These are phyloP conservation scores for Huntiella decipiens DNA, from an alignment of 2,329 filamentous ascomycete species.

Conservation along the genomic window DNA sequence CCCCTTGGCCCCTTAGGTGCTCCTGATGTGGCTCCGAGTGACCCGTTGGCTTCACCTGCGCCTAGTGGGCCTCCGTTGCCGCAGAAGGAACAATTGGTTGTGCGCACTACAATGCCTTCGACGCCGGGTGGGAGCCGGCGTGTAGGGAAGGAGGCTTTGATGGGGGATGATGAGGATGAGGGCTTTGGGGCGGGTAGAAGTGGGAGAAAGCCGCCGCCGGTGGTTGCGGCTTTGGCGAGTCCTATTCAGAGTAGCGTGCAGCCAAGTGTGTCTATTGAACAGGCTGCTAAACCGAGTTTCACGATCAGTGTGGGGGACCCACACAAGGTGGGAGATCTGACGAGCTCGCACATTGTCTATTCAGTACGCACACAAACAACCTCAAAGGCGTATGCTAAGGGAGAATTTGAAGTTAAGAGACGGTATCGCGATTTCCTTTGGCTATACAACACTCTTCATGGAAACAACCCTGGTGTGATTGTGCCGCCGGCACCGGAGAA, in stretches of 20 bases:
- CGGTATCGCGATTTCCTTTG: slow-evolving; percentile 94
- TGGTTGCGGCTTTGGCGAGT: slow-evolving; percentile 36
- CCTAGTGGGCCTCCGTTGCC: slow-evolving; percentile 45
- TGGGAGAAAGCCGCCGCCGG: slow-evolving; percentile 47
- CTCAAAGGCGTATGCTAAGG: slow-evolving; percentile 84
- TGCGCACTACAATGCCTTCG: slow-evolving; percentile 36
- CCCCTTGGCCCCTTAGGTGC: slow-evolving; percentile 51
- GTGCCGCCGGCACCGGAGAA: slow-evolving; percentile 95
- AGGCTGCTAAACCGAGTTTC: slow-evolving; percentile 83
- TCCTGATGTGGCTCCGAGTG: slow-evolving; percentile 17
- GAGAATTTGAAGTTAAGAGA: slow-evolving; percentile 83
- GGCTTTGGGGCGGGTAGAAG: slow-evolving; percentile 20
- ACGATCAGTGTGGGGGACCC: slow-evolving; percentile 86
- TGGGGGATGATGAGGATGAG: slow-evolving; percentile 34
- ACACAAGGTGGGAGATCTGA: slow-evolving; percentile 92
- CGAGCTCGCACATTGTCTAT: slow-evolving; percentile 94
- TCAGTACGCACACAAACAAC: slow-evolving; percentile 86
- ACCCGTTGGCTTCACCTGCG: slow-evolving; percentile 26
- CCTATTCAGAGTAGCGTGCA: slow-evolving; percentile 32
- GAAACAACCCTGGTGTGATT: slow-evolving; percentile 85
- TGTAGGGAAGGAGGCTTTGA: slow-evolving; percentile 43
- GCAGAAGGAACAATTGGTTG: slow-evolving; percentile 46
- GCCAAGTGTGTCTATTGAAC: slow-evolving; percentile 78
- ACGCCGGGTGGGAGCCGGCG: slow-evolving; percentile 22
- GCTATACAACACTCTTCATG: slow-evolving; percentile 88